These are phyloP conservation scores for Aspergillus affinis DNA, from an alignment of 495 filamentous ascomycete genomes.

Conservation along the genomic window DNA sequence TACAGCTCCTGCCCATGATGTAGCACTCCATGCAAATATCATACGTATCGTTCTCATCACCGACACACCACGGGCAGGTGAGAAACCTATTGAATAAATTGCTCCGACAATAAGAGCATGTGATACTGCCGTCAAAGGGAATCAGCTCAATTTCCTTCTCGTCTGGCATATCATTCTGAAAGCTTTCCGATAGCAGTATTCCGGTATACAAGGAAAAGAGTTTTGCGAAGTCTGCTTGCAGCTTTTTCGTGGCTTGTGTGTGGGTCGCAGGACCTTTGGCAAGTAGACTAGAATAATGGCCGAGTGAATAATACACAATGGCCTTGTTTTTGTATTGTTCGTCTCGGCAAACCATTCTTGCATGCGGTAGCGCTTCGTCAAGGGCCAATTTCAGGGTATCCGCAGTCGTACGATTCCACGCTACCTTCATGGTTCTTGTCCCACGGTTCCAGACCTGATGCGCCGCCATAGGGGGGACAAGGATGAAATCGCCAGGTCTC, in stretches of 20 bases:
- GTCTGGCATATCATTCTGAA: constrained; percentile 57
- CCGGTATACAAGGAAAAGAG: constrained; percentile 74
- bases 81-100: constrained; percentile 98
- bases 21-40: constrained; percentile 98
- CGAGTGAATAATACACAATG: constrained; percentile 81
- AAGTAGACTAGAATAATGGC: constrained; percentile 71
- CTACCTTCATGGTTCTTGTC: constrained; percentile 91
- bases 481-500: constrained; percentile 86
- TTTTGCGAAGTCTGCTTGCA: constrained; percentile 73
- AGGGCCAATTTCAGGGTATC: constrained; percentile 86
- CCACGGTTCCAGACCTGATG: constrained; percentile 99
- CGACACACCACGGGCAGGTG: constrained; percentile 77
- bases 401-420: constrained; percentile 96
- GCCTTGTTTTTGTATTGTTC: constrained; percentile 99
- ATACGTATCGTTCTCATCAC: constrained; percentile 73
- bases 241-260: constrained; percentile 56
- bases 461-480: constrained; percentile 93
- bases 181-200: constrained; percentile 82
- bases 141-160: constrained; percentile 69
- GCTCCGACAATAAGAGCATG: constrained; percentile 91
- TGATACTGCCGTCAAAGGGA: constrained; percentile 81
- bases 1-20: constrained; percentile 87
- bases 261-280: constrained; percentile 34
- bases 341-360: constrained; percentile 91
- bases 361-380: constrained; percentile 80